These are phyloP conservation scores for Crithidia brevicula DNA, from an alignment of 208 protist genomes.

Conservation along the genomic window DNA sequence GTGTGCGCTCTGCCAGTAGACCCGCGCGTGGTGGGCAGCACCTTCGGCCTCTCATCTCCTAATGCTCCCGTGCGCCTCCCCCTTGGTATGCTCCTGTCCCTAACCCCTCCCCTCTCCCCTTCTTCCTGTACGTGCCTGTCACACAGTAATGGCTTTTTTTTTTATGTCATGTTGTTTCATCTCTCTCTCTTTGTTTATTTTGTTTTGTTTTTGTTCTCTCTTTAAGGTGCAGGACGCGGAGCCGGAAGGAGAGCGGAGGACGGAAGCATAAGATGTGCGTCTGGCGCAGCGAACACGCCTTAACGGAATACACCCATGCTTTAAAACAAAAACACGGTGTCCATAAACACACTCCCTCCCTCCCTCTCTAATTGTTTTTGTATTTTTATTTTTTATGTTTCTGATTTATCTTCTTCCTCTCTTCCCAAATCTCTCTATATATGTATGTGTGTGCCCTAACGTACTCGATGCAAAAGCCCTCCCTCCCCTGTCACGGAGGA, in stretches of 20 bases:
- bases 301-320: no score
- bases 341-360: no score
- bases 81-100: no score
- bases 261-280: conserved; percentile 4
- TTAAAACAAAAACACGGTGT: no score
- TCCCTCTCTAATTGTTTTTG: no score
- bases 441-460: no score
- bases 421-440: no score
- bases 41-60: neutral
- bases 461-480: no score
- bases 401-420: no score
- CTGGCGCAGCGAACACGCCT: no score
- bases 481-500: no score
- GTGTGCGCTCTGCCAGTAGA: neutral
- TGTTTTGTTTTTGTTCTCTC: conserved; percentile 3
- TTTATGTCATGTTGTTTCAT: conserved; percentile 7
- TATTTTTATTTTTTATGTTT: no score
- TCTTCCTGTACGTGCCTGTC: neutral
- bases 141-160: neutral
- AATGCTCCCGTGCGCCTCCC: neutral
- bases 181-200: neutral
- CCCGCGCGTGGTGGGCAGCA: neutral
- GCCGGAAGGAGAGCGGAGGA: neutral
- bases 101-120: neutral
- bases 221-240: neutral